Evolutionary conservation across 208 protist genomes (phyloP).

Genomic region (Acanthamoeba lenticulata): DNA sequence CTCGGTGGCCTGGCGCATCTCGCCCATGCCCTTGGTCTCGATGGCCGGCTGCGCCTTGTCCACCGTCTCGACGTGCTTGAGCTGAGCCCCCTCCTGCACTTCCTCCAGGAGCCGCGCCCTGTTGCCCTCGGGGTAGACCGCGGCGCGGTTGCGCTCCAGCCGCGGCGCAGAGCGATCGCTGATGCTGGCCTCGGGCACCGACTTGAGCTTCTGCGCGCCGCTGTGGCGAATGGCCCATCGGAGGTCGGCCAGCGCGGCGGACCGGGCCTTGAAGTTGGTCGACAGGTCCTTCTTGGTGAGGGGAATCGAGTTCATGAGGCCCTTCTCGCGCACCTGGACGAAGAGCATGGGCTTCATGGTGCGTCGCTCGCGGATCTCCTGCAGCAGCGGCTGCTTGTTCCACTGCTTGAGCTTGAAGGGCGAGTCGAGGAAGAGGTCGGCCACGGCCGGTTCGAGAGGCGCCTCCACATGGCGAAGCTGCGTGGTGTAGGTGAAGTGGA

Average conservation of each 20-base stretch:
- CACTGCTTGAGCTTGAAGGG: neutral
- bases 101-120: neutral
- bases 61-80: neutral
- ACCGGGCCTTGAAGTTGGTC: neutral
- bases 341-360: neutral
- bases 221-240: neutral
- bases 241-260: neutral
- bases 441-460: neutral
- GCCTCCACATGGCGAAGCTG: neutral
- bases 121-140: neutral
- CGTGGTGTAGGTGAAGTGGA: neutral
- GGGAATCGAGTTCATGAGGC: neutral
- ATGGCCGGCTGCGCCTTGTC: no score
- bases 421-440: neutral
- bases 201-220: neutral
- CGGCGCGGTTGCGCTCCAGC: no score
- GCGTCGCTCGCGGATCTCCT: neutral
- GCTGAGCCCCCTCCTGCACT: neutral
- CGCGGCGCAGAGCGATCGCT: neutral
- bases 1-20: no score
- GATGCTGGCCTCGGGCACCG: neutral
- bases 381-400: neutral
- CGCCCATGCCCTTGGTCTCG: no score
- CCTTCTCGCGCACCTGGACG: constrained; percentile 2
- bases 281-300: neutral